Evolutionary conservation across 2,329 filamentous ascomycete genomes (phyloP), one percentile per base, ranked within the genome.

Genomic region (Pyricularia pennisetigena): DNA sequence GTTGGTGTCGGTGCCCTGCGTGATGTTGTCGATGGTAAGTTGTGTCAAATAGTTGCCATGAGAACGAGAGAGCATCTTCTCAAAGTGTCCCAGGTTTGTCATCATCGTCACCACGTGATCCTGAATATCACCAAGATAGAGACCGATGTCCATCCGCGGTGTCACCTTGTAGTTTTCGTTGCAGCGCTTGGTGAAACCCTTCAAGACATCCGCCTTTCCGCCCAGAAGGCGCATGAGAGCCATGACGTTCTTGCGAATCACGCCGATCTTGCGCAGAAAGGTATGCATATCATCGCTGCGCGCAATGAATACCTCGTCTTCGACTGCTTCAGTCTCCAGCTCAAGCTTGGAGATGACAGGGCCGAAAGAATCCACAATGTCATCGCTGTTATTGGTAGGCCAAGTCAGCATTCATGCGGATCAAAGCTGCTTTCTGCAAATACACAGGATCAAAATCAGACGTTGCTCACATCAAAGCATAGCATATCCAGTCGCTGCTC

Each of bases 21-120:
- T 88, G 74, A 97, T 92, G 78, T 92, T 94, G 78, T 96, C 93
- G 73, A 98, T 94, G 57, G 91, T 94, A 70, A 98, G 87, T 76
- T 97, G 95, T 1, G 95, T 94, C 54, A 99, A 85, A 76, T 99
- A 98, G 78, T 98, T 99, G 82, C 91, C 92, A 81, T 99, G 95
- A 2, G 92, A 91, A 26, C 95, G 90, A 30, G 91, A 94, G 66
- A 99, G 85, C 85, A 99, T 97, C 84, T 98, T 98, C 78, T 99
- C 95, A 73, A 97, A 97, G 77, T 99, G 95, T 0, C 88, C 88
- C 73, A 99, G 80, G 79, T 97, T 99, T 73, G 92, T 95, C 86
- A 97, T 97, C 94, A 98, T 98, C 64, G 95, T 99, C 69, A 99
- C 93, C 67, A 99, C 94, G 85, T 99, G 95, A 80, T 99, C 95